Evolutionary conservation across 208 protist genomes (phyloP).

Genomic region (Strigomonas culicis): DNA sequence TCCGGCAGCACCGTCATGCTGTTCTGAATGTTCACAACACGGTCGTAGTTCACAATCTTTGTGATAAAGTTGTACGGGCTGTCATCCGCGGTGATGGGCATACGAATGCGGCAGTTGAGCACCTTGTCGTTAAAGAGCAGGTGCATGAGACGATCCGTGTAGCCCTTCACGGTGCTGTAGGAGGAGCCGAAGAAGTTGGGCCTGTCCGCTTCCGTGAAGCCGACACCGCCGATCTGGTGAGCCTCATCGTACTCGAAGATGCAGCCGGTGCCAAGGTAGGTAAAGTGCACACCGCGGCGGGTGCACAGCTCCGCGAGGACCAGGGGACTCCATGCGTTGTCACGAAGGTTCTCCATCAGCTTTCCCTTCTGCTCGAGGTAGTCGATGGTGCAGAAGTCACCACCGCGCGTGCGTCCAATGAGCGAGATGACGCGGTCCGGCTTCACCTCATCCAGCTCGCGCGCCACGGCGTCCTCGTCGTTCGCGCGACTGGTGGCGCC

Average conservation of each 20-base stretch:
- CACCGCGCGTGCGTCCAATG: constrained; percentile 48
- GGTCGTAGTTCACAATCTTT: constrained; percentile 55
- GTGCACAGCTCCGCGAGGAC: constrained; percentile 31
- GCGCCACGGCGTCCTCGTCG: constrained; percentile 25
- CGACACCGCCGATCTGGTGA: constrained; percentile 19
- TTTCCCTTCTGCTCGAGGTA: constrained; percentile 57
- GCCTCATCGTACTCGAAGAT: constrained; percentile 61
- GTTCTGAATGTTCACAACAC: constrained; percentile 63
- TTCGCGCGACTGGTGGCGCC: constrained; percentile 36
- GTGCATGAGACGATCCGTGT: constrained; percentile 55
- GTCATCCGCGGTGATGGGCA: constrained; percentile 51
- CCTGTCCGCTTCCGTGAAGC: constrained; percentile 28
- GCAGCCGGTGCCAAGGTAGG: constrained; percentile 59
- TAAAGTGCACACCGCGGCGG: constrained; percentile 28
- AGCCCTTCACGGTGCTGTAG: constrained; percentile 61
- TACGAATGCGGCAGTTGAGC: constrained; percentile 57
- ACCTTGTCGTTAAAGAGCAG: constrained; percentile 34
- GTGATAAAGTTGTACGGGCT: constrained; percentile 65
- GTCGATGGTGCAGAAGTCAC: constrained; percentile 40
- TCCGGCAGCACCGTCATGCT: constrained; percentile 61
- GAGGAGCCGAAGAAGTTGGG: constrained; percentile 64
- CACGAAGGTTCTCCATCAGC: constrained; percentile 46
- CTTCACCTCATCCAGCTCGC: constrained; percentile 25
- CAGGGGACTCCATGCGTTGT: constrained; percentile 48
- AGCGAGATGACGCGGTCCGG: constrained; percentile 41